Evolutionary conservation across 306 rosid species (phyloP), one percentile per base, ranked within the genome.

Genomic region (Senna tora): DNA sequence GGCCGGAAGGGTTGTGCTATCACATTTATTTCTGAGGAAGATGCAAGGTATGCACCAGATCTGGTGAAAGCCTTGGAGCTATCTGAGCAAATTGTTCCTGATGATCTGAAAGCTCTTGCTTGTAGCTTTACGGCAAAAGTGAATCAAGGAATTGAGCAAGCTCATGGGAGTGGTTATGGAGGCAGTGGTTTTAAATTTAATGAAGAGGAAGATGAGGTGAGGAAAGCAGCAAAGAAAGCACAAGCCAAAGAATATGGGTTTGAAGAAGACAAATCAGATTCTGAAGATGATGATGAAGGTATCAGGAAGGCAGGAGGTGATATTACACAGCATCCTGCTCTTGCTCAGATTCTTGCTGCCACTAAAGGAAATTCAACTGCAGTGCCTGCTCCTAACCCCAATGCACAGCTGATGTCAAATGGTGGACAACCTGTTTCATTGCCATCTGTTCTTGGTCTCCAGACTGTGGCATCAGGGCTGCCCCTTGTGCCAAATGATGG

Each of bases 201-300:
- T 71, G 98, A 88, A 72, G 98, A 93, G 77, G 98, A 93, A 85
- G 98, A 92, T 71, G 98, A 92, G 83, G 93, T 86, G 60, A 84
- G 98, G 84, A 90, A 65, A 80, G 98, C 98, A 47, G 98, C 97
- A n/a, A 93, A 93, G 93, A 93, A 93, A 81, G 98, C 98, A 3
- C 98, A 93, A 62, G 98, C 98, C 63, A 93, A 81, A 74, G 97
- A 90, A 77, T 93, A 93, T 81, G 98, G 97, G 67, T 93, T 90
- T 80, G 98, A 88, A 87, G 98, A 90, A 60, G 98, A 93, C 76
- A 90, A 90, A 71, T 90, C 98, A 20, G 98, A 93, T 88, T 88
- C 98, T 13, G 98, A 93, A 56, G 97, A 93, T 65, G 98, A 93
- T 69, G 92, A 93, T 80, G 97, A 90, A 28, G 88, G 89, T 80